phyloP scores from a whole-genome alignment of 2,329 filamentous ascomycete species.

The Pseudogymnoascus sp. region DNA sequence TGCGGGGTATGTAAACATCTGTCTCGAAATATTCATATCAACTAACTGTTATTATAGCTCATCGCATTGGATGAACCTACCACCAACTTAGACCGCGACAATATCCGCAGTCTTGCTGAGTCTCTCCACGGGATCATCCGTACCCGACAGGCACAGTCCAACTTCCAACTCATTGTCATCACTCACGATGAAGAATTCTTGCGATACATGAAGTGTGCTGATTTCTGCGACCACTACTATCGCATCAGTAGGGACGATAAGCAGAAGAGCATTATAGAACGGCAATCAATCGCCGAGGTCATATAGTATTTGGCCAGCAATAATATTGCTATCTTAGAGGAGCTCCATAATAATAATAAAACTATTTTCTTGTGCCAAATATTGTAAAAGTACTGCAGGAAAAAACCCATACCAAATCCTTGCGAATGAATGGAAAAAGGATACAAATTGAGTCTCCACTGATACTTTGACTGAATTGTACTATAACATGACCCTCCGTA shows the following conservation, averaged over 20 bases:
- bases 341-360: not conserved
- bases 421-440: not conserved
- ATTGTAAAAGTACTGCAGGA: not conserved
- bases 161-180: slow-evolving; percentile 97
- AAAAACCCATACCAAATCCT: not conserved
- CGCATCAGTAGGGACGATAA: slow-evolving; percentile 72
- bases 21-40: not conserved
- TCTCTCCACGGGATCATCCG: slow-evolving; percentile 83
- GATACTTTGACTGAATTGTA: not conserved
- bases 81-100: slow-evolving; percentile 91
- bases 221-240: slow-evolving; percentile 90
- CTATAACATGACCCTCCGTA: not conserved
- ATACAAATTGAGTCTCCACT: not conserved
- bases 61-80: slow-evolving; percentile 97
- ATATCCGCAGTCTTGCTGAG: slow-evolving; percentile 80
- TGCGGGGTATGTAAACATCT: slow-evolving; percentile 51
- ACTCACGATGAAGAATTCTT: slow-evolving; percentile 98
- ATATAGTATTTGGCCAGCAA: slow-evolving; percentile 1
- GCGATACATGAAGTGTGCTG: slow-evolving; percentile 82
- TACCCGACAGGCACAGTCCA: slow-evolving; percentile 71
- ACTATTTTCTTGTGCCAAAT: not conserved
- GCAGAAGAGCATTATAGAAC: slow-evolving; percentile 81
- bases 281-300: slow-evolving; percentile 34
- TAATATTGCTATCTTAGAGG: not conserved
- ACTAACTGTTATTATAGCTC: slow-evolving; percentile 35